These are phyloP conservation scores for Chrysophaeum taylorii DNA, from an alignment of 352 stramenopile genomes.

Conservation along the genomic window DNA sequence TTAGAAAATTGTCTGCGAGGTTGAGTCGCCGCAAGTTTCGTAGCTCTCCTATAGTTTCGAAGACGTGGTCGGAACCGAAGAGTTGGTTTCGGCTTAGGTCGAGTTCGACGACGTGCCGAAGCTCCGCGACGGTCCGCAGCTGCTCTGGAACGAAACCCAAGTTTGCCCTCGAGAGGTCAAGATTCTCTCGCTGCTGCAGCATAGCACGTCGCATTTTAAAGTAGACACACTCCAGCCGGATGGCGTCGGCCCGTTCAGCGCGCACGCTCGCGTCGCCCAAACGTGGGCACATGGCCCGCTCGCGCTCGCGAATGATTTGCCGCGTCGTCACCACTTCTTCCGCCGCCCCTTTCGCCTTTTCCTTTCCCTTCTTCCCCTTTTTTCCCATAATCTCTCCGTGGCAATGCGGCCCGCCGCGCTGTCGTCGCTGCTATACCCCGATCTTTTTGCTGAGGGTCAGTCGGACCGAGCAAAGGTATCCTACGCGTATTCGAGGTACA, in stretches of 20 bases:
- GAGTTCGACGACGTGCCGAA: not conserved
- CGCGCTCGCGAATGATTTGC: constrained; percentile 12
- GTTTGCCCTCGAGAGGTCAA: constrained; percentile 8
- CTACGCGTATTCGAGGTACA: too few relatives aligned
- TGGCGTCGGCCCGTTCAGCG: constrained; percentile 8
- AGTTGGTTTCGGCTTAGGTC: constrained; percentile 18
- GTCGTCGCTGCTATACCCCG: too few relatives aligned
- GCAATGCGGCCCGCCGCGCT: too few relatives aligned
- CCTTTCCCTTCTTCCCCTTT: constrained; percentile 18
- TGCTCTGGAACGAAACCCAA: constrained; percentile 14
- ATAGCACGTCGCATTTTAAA: constrained; percentile 13
- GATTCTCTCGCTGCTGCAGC: not conserved
- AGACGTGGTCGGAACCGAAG: constrained; percentile 15
- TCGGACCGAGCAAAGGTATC: too few relatives aligned
- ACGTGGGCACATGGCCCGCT: constrained; percentile 16
- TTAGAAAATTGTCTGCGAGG: constrained; percentile 19
- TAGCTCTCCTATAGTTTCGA: not conserved
- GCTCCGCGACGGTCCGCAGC: not conserved
- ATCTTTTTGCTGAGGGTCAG: too few relatives aligned
- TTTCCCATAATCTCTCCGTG: constrained; percentile 7
- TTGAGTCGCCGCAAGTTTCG: not conserved
- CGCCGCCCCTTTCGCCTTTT: not conserved
- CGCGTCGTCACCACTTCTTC: constrained; percentile 16
- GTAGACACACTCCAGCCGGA: constrained; percentile 13
- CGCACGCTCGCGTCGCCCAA: constrained; percentile 16